phyloP scores from a whole-genome alignment of 1,284 basidiomycete species.

The Pterulicium gracile region DNA sequence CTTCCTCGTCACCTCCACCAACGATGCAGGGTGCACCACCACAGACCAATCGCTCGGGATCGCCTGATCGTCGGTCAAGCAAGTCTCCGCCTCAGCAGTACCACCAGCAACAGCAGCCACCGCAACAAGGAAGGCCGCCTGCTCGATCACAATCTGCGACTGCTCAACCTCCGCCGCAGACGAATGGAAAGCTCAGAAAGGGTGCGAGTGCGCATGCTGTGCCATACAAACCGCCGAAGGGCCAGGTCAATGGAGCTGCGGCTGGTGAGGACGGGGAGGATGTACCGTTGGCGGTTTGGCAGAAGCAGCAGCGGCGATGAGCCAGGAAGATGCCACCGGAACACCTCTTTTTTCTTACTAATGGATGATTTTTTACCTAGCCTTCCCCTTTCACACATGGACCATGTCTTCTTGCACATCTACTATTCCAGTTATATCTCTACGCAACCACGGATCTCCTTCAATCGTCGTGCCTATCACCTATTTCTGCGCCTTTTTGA shows the following conservation, averaged over 20 bases:
- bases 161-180: conserved; percentile 27
- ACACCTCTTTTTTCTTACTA: no score
- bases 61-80: no score
- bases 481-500: no score
- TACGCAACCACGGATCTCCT: no score
- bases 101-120: conserved; percentile 20
- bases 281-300: conserved; percentile 63
- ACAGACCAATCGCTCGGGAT: no score
- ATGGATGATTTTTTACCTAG: no score
- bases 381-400: no score
- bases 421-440: no score
- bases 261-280: conserved; percentile 63
- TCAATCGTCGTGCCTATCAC: no score
- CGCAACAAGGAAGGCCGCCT: conserved; percentile 27
- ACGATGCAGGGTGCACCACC: neutral
- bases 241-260: conserved; percentile 23
- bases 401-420: no score
- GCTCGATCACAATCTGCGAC: conserved; percentile 61
- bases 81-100: conserved; percentile 3
- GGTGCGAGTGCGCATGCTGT: conserved; percentile 54
- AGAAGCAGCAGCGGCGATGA: conserved; percentile 56
- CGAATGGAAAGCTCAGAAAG: conserved; percentile 53
- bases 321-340: no score
- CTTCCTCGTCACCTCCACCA: neutral
- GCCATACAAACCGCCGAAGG: conserved; percentile 23